A percentile compares a stretch with the other conserved stretches of the same genome.
Conservation (phyloP, 768 basidiomycete genomes). For the Russula sp. region DNA sequence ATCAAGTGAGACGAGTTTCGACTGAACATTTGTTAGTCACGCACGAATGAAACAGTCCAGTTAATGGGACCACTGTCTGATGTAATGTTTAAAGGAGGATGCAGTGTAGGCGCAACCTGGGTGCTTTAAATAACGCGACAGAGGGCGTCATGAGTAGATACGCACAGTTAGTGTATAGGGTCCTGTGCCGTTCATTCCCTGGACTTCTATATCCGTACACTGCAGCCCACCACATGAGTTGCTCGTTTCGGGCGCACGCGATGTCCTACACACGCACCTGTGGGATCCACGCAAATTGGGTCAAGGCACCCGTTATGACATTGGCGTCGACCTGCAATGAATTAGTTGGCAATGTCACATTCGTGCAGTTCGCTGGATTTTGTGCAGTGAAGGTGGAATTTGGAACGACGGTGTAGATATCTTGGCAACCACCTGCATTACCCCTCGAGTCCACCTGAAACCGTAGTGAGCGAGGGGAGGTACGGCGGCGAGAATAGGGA, state of each 20-base stretch:
- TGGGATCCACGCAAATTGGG: conserved; percentile 59
- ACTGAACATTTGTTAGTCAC: background rate
- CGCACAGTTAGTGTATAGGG: conserved; percentile 58
- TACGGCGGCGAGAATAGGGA: background rate
- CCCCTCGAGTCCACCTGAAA: conserved; percentile 55
- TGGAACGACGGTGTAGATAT: conserved; percentile 54
- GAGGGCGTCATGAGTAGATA: conserved; percentile 1
- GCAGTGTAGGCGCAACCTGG: conserved; percentile 59
- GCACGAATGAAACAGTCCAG: conserved; percentile 52
- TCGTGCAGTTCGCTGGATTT: conserved; percentile 49
- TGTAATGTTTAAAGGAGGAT: conserved; percentile 59
- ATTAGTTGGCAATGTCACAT: conserved; percentile 46
- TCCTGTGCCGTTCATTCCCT: conserved; percentile 54
- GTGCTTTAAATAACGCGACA: background rate
- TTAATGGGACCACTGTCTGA: conserved; percentile 47
- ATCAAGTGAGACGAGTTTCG: conserved; percentile 29
- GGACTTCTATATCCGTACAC: conserved; percentile 58
- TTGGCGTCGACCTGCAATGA: conserved; percentile 46
- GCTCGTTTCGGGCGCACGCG: background rate
- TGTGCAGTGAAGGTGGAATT: conserved; percentile 36
- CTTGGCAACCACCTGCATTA: conserved; percentile 62
- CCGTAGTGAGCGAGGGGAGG: background rate
- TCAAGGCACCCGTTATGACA: conserved; percentile 50
- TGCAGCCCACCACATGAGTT: conserved; percentile 30
- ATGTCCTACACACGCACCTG: conserved; percentile 39